Evolutionary conservation across 805 yeast genomes (phyloP), one percentile per base, ranked within the genome.

Genomic region (Komagataella pseudopastoris): DNA sequence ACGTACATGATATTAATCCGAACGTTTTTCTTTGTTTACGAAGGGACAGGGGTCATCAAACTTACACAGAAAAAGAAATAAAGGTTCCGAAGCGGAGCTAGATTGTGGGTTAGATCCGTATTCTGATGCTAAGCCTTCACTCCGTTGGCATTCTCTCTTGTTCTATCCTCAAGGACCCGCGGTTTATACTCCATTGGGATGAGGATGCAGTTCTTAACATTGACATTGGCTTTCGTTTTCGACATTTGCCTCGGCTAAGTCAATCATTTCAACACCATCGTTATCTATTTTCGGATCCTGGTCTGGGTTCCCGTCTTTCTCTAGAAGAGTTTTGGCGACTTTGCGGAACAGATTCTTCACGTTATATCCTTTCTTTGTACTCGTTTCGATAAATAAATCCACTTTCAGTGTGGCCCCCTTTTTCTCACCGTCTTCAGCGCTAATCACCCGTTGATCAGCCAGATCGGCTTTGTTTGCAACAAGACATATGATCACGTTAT

Each of bases 401-500:
- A 91, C 90, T 7, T 84, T 88, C 51, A 88, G 71, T 50, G 75
- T 75, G 57, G 80, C 76, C 30, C 91, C 84, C 58, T 85, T 77
- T 53, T 74, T 74, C 63, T 88, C 93, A 46, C 95, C 96, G 60
- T 93, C 97, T 58, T 85, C 90, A 6, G 74, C 68, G 3, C 89
- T 74, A 6, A 90, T 90, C 61, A 88, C 88, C 60, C 97, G 79
- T 62, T 85, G 82, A 58, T 84, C 88, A 46, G 74, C 70, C 51
- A 90, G 74, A 69, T 90, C 98, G 45, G 81, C 77, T 69, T 91
- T 91, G 69, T 93, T 91, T 20, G 98, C 99, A 44, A 91, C 97
- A 47, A 91, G 69, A 50, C 89, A 93, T 46, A 93, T 75, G 56
- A 91, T 81, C 36, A 91, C 98, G 63, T 89, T 88, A 36, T 75